A percentile compares a stretch with the other conserved stretches of the same genome.
These are phyloP conservation scores for Gossypium lobatum DNA, from an alignment of 441 rosid species.

Conservation along the genomic window DNA sequence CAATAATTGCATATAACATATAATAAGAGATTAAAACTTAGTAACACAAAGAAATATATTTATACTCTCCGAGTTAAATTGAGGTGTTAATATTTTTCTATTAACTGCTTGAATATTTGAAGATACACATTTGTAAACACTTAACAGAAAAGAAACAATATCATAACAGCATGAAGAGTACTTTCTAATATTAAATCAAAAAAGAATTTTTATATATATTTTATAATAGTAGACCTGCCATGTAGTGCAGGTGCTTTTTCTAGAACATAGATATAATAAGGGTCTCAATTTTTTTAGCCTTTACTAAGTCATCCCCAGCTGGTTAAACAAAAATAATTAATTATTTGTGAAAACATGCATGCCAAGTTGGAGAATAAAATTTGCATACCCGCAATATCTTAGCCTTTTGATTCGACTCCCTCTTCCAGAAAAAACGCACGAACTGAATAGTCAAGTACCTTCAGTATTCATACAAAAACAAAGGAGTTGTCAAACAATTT, in stretches of 20 bases:
- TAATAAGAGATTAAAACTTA: too few species aligned
- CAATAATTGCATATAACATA: too few species aligned
- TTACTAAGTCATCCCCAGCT: neutral
- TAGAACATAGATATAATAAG: neutral
- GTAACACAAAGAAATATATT: too few species aligned
- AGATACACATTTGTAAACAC: neutral
- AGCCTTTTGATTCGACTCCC: slow-evolving; percentile 97
- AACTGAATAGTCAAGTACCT: slow-evolving; percentile 97
- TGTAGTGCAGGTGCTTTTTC: too few species aligned
- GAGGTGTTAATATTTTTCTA: neutral
- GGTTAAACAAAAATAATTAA: neutral
- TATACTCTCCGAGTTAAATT: too few species aligned
- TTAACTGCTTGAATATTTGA: neutral
- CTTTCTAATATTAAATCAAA: neutral
- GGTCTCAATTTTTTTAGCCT: slow-evolving; percentile 3
- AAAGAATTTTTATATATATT: too few species aligned
- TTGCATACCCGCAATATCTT: slow-evolving; percentile 77
- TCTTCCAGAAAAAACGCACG: slow-evolving; percentile 99
- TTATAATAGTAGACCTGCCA: too few species aligned
- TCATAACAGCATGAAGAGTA: neutral
- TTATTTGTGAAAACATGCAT: neutral
- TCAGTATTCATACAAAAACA: neutral
- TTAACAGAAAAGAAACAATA: neutral
- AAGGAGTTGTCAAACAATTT: neutral
- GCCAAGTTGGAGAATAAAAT: slow-evolving; percentile 2